A percentile compares a stretch with the other conserved stretches of the same genome.
Evolutionary conservation across 202 grass and related monocot species (phyloP).

Genomic region (Miscanthus sacchariflorus): DNA sequence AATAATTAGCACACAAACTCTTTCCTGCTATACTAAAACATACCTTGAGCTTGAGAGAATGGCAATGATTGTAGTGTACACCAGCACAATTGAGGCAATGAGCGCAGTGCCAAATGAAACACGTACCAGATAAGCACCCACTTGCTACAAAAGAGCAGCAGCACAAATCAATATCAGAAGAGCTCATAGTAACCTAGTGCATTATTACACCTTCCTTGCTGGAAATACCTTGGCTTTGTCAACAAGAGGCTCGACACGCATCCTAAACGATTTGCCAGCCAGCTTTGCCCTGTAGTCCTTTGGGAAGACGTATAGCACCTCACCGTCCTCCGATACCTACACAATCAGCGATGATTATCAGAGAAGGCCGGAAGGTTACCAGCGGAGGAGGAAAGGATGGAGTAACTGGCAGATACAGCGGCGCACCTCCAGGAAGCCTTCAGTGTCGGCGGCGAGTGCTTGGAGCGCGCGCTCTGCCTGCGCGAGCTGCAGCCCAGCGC

Average conservation of each 20-base stretch:
- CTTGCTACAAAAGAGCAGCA: conserved; percentile 57
- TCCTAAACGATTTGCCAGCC: conserved; percentile 86
- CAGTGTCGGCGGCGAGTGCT: conserved; percentile 92
- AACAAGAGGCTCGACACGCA: conserved; percentile 75
- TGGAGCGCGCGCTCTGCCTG: conserved; percentile 89
- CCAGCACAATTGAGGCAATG: conserved; percentile 89
- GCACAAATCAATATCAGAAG: conserved; percentile 32
- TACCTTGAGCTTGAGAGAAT: conserved; percentile 82
- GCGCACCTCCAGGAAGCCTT: conserved; percentile 93
- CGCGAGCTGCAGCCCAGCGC: conserved; percentile 76
- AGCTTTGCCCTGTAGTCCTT: conserved; percentile 93
- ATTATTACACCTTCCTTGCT: not conserved
- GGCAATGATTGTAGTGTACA: conserved; percentile 95
- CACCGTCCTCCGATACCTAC: conserved; percentile 95
- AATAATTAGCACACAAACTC: conserved; percentile 3
- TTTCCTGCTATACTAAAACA: conserved; percentile 13
- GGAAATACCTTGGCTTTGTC: conserved; percentile 84
- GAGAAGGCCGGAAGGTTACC: not conserved
- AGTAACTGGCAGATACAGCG: not conserved
- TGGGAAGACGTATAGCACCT: conserved; percentile 88
- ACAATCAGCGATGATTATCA: conserved; percentile 40
- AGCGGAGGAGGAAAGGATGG: not conserved
- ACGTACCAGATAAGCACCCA: conserved; percentile 80
- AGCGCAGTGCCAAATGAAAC: conserved; percentile 96
- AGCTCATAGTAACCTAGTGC: not conserved